A percentile compares a stretch with the other conserved stretches of the same genome.
phyloP scores from a whole-genome alignment of 495 filamentous ascomycete genomes.

The Astrothelium subdiscretum region DNA sequence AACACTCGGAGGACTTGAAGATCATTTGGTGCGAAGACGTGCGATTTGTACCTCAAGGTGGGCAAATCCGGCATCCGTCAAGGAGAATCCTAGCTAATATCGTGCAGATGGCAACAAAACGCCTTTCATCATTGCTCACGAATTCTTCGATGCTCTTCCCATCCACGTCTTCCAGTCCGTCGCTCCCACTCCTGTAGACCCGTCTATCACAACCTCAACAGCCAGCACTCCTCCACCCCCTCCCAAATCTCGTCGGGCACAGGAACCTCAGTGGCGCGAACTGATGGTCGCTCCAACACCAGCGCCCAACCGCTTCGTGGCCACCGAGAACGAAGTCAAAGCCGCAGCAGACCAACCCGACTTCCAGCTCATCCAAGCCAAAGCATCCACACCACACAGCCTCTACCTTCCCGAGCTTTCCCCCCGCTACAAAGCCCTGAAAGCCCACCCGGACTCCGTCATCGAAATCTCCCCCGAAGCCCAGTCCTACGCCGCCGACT shows the following conservation, averaged over 20 bases:
- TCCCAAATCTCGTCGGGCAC: slow-evolving; percentile 33
- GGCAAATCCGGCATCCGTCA: slow-evolving; percentile 7
- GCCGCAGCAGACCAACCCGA: slow-evolving; percentile 37
- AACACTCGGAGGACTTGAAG: slow-evolving; percentile 50
- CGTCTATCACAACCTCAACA: slow-evolving; percentile 29
- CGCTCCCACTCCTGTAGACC: slow-evolving; percentile 32
- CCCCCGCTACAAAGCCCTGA: slow-evolving; percentile 64
- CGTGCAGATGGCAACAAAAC: slow-evolving; percentile 46
- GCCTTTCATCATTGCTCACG: slow-evolving; percentile 90
- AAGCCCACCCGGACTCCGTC: slow-evolving; percentile 45
- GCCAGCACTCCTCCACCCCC: slow-evolving; percentile 23
- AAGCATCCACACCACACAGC: slow-evolving; percentile 64
- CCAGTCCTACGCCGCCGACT: slow-evolving; percentile 62
- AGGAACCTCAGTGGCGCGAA: slow-evolving; percentile 68
- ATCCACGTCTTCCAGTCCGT: slow-evolving; percentile 88
- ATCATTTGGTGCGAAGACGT: slow-evolving; percentile 91
- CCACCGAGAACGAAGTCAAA: slow-evolving; percentile 12
- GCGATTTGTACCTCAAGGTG: slow-evolving; percentile 62
- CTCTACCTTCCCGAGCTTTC: slow-evolving; percentile 78
- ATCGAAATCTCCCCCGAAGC: slow-evolving; percentile 88
- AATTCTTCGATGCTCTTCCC: slow-evolving; percentile 98
- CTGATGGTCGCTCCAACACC: slow-evolving; percentile 63
- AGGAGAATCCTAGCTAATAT: background rate
- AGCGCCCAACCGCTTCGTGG: slow-evolving; percentile 36
- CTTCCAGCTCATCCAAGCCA: slow-evolving; percentile 72